Evolutionary conservation across 768 basidiomycete species (phyloP).

Genomic region (Gymnopilus junonius): DNA sequence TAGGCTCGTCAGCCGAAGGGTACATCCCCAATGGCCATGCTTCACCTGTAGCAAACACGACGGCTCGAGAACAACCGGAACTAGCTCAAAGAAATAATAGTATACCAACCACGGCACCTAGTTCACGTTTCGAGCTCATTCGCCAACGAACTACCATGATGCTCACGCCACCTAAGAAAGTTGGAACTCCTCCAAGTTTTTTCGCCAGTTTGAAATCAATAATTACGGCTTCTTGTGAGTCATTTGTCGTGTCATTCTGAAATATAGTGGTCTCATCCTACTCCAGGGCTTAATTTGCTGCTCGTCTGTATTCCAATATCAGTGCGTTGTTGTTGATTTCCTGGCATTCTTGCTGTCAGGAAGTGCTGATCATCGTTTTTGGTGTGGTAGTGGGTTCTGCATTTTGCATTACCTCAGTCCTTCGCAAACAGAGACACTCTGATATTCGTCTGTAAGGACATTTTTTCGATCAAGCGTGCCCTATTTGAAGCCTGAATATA

Average conservation of each 20-base stretch:
- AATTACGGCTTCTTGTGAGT: slow-evolving; percentile 59
- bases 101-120: neutral
- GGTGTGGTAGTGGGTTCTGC: slow-evolving; percentile 64
- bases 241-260: neutral
- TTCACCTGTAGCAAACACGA: slow-evolving; percentile 1
- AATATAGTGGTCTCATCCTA: neutral
- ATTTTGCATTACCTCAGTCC: slow-evolving; percentile 54
- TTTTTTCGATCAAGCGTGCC: neutral
- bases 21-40: neutral
- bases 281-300: slow-evolving; percentile 69
- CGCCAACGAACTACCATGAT: slow-evolving; percentile 24
- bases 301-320: slow-evolving; percentile 75
- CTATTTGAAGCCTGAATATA: neutral
- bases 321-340: slow-evolving; percentile 37
- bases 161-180: slow-evolving; percentile 39
- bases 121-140: slow-evolving; percentile 6
- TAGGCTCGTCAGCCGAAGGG: neutral
- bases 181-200: slow-evolving; percentile 50
- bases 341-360: neutral
- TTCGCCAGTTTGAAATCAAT: slow-evolving; percentile 56
- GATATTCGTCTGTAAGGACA: slow-evolving; percentile 71
- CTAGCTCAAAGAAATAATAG: slow-evolving; percentile 1
- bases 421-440: slow-evolving; percentile 53
- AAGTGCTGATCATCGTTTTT: neutral
- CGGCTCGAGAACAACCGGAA: slow-evolving; percentile 1